A percentile compares a stretch with the other conserved stretches of the same genome.
phyloP scores from a whole-genome alignment of 495 filamentous ascomycete genomes.

The Amphirosellinia nigrospora region DNA sequence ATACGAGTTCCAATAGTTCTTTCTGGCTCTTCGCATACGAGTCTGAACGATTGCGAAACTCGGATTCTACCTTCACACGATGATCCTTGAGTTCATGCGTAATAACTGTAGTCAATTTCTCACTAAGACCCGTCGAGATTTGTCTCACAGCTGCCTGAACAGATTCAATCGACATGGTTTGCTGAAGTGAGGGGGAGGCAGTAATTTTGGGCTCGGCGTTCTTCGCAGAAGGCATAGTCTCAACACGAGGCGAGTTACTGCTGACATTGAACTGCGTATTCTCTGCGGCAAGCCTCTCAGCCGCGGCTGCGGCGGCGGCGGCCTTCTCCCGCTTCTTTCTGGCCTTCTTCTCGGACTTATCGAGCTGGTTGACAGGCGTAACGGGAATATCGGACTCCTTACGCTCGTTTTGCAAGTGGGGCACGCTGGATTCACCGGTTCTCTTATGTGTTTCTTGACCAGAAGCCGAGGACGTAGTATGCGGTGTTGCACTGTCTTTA shows the following conservation, averaged over 20 bases:
- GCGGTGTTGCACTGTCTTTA: constrained; percentile 47
- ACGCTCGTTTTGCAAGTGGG: constrained; percentile 40
- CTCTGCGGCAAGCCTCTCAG: constrained; percentile 39
- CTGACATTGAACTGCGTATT: constrained; percentile 36
- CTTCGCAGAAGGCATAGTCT: constrained; percentile 26
- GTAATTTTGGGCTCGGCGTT: constrained; percentile 29
- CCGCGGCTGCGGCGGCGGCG: constrained; percentile 40
- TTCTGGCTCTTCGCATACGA: constrained; percentile 51
- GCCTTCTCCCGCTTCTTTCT: constrained; percentile 54
- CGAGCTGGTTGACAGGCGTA: constrained; percentile 47
- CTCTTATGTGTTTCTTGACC: constrained; percentile 28
- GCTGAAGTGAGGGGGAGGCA: constrained; percentile 28
- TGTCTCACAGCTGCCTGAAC: constrained; percentile 51
- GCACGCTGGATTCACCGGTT: constrained; percentile 24
- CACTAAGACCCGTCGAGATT: constrained; percentile 52
- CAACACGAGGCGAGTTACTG: constrained; percentile 33
- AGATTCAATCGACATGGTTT: constrained; percentile 46
- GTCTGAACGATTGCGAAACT: constrained; percentile 45
- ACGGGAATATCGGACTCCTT: constrained; percentile 45
- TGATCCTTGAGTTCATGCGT: constrained; percentile 50
- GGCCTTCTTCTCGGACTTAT: constrained; percentile 54
- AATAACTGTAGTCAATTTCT: constrained; percentile 52
- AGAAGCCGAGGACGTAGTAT: constrained; percentile 24
- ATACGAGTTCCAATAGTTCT: constrained; percentile 79
- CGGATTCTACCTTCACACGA: constrained; percentile 46